Conservation (phyloP, 2,329 filamentous ascomycete genomes). For the Diaporthe sp. region DNA sequence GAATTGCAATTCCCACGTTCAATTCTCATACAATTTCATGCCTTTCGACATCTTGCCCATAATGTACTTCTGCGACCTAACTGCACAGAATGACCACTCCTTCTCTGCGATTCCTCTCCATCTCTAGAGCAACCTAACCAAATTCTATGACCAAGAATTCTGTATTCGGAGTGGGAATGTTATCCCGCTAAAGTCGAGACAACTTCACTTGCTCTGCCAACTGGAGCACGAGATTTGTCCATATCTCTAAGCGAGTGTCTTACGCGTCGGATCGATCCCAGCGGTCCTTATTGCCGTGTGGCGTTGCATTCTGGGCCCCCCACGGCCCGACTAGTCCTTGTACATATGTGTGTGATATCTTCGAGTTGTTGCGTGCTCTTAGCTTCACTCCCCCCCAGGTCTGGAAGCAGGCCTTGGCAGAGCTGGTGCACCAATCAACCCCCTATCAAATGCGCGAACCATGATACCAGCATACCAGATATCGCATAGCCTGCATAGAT, state of each 20-base stretch:
- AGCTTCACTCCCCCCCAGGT: conserved; percentile 5
- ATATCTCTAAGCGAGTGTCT: not conserved
- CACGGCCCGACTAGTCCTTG: conserved; percentile 8
- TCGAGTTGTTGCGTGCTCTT: conserved; percentile 4
- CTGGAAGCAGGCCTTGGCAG: conserved; percentile 3
- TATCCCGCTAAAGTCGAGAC: not conserved
- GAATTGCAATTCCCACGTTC: too few relatives aligned
- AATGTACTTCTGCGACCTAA: too few relatives aligned
- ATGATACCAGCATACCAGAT: conserved; percentile 1
- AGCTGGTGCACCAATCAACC: conserved; percentile 18
- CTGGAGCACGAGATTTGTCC: not conserved
- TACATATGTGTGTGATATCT: conserved; percentile 20
- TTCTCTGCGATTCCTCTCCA: too few relatives aligned
- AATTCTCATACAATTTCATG: too few relatives aligned
- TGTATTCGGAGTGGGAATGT: too few relatives aligned
- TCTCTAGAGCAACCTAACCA: too few relatives aligned
- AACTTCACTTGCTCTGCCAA: not conserved
- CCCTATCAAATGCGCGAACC: conserved; percentile 7
- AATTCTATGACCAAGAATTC: too few relatives aligned
- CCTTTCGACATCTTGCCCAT: too few relatives aligned
- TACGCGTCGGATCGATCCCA: not conserved
- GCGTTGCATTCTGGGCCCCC: conserved; percentile 11
- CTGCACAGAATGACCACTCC: too few relatives aligned
- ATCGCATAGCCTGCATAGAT: conserved; percentile 8
- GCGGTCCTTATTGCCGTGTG: not conserved